Evolutionary conservation across 192 early-diverging fungal genomes (phyloP).

Genomic region (Coemansia sp.): DNA sequence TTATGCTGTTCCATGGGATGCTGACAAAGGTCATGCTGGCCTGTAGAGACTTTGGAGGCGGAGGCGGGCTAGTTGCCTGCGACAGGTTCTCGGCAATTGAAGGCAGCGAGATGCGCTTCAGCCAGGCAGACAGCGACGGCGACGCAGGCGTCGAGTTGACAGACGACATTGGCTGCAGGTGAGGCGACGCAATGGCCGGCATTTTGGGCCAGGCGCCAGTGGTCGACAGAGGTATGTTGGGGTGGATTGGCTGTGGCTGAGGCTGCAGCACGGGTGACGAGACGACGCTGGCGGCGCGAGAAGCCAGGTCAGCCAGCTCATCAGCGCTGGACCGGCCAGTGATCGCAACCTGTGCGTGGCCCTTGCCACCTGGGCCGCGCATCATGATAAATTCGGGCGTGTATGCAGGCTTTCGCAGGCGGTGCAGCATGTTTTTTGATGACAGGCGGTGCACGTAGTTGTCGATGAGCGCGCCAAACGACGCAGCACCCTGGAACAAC

Average conservation of each 20-base stretch:
- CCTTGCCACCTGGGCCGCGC: slow-evolving; percentile 86
- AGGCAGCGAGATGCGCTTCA: slow-evolving; percentile 55
- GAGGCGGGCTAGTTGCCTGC: slow-evolving; percentile 52
- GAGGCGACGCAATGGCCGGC: slow-evolving; percentile 45
- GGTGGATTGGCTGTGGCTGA: slow-evolving; percentile 14
- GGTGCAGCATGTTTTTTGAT: slow-evolving; percentile 61
- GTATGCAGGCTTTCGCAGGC: slow-evolving; percentile 60
- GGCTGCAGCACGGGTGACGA: slow-evolving; percentile 49
- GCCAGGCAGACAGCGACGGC: slow-evolving; percentile 50
- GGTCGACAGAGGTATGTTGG: neutral
- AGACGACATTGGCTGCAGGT: slow-evolving; percentile 39
- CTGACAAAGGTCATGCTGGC: slow-evolving; percentile 93
- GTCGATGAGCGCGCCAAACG: slow-evolving; percentile 76
- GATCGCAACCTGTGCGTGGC: slow-evolving; percentile 75
- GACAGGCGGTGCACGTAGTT: slow-evolving; percentile 74
- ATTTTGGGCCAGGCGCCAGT: slow-evolving; percentile 28
- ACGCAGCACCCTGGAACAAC: slow-evolving; percentile 91
- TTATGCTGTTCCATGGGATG: slow-evolving; percentile 88
- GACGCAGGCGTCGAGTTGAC: slow-evolving; percentile 49
- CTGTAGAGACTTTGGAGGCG: slow-evolving; percentile 66
- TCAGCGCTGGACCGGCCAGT: slow-evolving; percentile 40
- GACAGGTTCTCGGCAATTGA: slow-evolving; percentile 54
- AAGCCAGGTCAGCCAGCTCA: slow-evolving; percentile 29
- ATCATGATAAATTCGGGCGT: slow-evolving; percentile 93
- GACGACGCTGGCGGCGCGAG: slow-evolving; percentile 35